Conservation (phyloP, 2,329 filamentous ascomycete species). For the Trichothecium sympodiale region DNA sequence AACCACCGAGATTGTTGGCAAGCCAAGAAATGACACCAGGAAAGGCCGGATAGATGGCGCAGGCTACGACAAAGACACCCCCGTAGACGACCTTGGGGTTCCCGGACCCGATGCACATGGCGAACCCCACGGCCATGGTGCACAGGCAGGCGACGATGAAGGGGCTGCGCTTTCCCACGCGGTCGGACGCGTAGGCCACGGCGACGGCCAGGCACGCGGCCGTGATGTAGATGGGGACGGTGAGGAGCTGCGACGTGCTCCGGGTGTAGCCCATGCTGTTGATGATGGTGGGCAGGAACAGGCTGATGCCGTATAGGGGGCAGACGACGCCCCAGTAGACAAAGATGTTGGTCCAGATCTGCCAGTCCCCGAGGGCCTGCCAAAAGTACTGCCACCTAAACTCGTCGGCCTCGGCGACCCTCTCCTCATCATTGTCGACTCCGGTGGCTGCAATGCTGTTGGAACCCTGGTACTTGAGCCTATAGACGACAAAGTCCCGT, state of each 20-base stretch:
- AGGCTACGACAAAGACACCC: conserved; percentile 64
- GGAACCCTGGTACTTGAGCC: conserved; percentile 55
- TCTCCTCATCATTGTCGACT: conserved; percentile 5
- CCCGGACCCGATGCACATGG: conserved; percentile 46
- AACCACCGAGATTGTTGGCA: conserved; percentile 62
- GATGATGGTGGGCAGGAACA: conserved; percentile 55
- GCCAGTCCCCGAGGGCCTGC: conserved; percentile 67
- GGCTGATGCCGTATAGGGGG: conserved; percentile 43
- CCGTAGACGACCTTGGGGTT: conserved; percentile 57
- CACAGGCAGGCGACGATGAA: conserved; percentile 44
- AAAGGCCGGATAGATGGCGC: conserved; percentile 72
- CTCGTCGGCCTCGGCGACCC: conserved; percentile 55
- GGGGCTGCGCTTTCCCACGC: conserved; percentile 38
- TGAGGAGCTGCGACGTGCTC: conserved; percentile 54
- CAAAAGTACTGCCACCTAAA: conserved; percentile 68
- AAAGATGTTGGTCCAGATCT: conserved; percentile 53
- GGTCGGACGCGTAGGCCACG: conserved; percentile 44
- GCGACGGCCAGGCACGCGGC: conserved; percentile 49
- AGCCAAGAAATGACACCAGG: conserved; percentile 71
- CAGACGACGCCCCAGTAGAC: conserved; percentile 53
- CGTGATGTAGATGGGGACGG: conserved; percentile 47
- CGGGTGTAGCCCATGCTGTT: conserved; percentile 44
- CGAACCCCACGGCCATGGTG: conserved; percentile 44
- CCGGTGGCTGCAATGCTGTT: conserved; percentile 3
- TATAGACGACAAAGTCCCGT: conserved; percentile 56